Evolutionary conservation across 257 asterid species (phyloP), one percentile per base, ranked within the genome.

Genomic region (Coffea eugenioides): DNA sequence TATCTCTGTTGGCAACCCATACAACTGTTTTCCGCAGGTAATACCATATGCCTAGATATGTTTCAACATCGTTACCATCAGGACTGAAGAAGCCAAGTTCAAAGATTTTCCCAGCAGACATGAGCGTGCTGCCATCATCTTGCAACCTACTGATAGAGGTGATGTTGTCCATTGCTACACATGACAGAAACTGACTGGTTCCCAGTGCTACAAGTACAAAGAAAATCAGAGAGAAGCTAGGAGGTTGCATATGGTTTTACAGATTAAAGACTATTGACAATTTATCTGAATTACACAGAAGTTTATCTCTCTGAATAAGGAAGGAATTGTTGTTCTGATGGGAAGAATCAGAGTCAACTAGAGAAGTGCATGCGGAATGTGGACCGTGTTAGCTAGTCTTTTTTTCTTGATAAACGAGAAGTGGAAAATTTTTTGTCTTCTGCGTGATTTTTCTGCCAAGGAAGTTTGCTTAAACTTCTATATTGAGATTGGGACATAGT

Each of bases 1-100:
- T 9, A 1, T 78, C 80, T 69, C 88, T 80, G 18, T 80, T 81
- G 25, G 92, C 91, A 84, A 88, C 86, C 94, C 91, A 90, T 20
- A 88, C 91, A 25, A 84, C 31, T 41, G 85, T 85, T 71, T 27
- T 27, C 27, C 27, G 27, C 27, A 27, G 27, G 72, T 70, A 39
- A 77, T 88, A 88, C 92, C 91, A 90, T 76, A 90, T 79, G 15
- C 92, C 94, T 8, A 88, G 82, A 66, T 78, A 90, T 61, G 8
- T 83, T 5, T 21, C 27, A 6, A 27, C 27, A 14, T 16, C 10
- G 27, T 31, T 62, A 0, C 27, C 81, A 8, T 76, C 78, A 66
- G 84, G 72, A 67, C 73, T 31, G 23, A 84, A 90, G 77, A 88
- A 86, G 41, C 92, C 92, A 34, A 90, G 82, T 39, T 87, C 89